Evolutionary conservation across 1,284 basidiomycete genomes (phyloP).

Genomic region (Cerioporus squamosus): DNA sequence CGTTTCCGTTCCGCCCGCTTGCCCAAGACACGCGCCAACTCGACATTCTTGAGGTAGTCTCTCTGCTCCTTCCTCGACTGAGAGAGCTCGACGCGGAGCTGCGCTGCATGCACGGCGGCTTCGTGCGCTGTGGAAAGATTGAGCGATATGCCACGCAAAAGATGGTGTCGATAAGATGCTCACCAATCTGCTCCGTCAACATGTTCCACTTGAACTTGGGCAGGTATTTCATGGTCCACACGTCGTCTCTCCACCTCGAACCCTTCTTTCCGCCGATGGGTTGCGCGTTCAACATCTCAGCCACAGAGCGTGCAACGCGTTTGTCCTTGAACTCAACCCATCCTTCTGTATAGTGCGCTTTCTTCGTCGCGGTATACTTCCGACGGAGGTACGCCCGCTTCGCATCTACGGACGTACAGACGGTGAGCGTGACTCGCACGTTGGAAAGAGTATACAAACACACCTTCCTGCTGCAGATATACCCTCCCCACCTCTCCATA

Average conservation of each 20-base stretch:
- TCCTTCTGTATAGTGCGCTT: constrained; percentile 90
- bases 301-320: constrained; percentile 86
- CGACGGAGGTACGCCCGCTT: constrained; percentile 78
- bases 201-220: constrained; percentile 99
- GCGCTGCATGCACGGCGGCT: constrained; percentile 85
- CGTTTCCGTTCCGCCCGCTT: constrained; percentile 81
- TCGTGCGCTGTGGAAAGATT: constrained; percentile 77
- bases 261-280: constrained; percentile 96
- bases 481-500: constrained; percentile 86
- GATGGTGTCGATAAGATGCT: constrained; percentile 41
- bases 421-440: neutral
- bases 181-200: constrained; percentile 98
- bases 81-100: constrained; percentile 88
- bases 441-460: constrained; percentile 17
- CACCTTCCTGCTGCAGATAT: constrained; percentile 88
- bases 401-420: constrained; percentile 55
- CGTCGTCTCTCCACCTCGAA: constrained; percentile 90
- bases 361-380: constrained; percentile 83
- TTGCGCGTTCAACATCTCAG: constrained; percentile 95
- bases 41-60: constrained; percentile 94
- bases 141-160: neutral
- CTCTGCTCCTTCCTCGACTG: constrained; percentile 90
- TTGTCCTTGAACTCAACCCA: constrained; percentile 99
- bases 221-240: constrained; percentile 99
- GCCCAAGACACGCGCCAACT: constrained; percentile 88